phyloP scores from a whole-genome alignment of 352 stramenopile species.

The Pythium rhizo-oryzae region DNA sequence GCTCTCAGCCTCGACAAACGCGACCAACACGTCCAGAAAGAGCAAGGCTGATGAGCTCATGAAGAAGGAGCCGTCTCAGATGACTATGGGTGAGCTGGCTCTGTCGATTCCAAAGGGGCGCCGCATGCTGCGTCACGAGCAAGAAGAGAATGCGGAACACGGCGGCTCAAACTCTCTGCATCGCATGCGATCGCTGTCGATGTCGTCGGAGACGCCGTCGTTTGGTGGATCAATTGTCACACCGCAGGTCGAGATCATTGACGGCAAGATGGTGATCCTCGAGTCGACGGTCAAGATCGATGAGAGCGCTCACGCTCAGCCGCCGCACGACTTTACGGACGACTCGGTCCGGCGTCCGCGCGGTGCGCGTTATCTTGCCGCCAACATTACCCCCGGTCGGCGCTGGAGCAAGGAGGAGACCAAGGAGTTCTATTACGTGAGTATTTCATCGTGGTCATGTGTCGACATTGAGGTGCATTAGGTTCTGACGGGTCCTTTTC shows the following conservation, averaged over 20 bases:
- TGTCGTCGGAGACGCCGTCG: constrained; percentile 64
- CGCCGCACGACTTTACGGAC: constrained; percentile 35
- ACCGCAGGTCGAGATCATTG: constrained; percentile 80
- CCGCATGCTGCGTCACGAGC: constrained; percentile 58
- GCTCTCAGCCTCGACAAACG: constrained; percentile 37
- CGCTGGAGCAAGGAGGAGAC: constrained; percentile 85
- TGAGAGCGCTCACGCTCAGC: constrained; percentile 34
- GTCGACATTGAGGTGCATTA: too few species aligned
- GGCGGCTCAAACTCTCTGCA: constrained; percentile 41
- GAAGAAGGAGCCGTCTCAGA: constrained; percentile 78
- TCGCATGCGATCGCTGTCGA: constrained; percentile 55
- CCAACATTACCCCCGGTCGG: constrained; percentile 48
- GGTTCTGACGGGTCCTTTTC: background rate
- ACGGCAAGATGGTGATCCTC: constrained; percentile 85
- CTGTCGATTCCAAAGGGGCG: constrained; percentile 71
- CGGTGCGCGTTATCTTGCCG: constrained; percentile 43
- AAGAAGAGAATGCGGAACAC: constrained; percentile 53
- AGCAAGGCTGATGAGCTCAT: constrained; percentile 59
- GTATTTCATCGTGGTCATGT: constrained; percentile 17
- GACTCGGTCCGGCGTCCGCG: constrained; percentile 38
- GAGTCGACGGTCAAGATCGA: constrained; percentile 71
- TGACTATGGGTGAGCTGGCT: constrained; percentile 85
- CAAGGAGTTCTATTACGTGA: constrained; percentile 88
- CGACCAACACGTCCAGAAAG: constrained; percentile 27
- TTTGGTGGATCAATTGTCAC: constrained; percentile 72